A percentile compares a stretch with the other conserved stretches of the same genome.
These are phyloP conservation scores for Magnolia officinalis DNA, from an alignment of 164 flowering plant species.

Conservation along the genomic window DNA sequence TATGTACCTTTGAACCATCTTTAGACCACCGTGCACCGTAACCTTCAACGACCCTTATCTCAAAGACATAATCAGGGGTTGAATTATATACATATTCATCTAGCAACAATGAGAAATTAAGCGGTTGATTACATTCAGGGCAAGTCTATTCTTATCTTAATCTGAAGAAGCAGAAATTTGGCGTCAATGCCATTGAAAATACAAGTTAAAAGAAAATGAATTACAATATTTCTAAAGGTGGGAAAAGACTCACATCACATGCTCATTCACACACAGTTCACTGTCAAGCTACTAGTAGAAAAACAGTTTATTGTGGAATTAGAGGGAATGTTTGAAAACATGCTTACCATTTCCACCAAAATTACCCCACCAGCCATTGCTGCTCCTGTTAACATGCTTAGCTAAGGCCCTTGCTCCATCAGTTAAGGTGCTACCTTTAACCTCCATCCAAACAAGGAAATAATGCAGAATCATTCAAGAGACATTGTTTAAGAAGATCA, in stretches of 20 bases:
- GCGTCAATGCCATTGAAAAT: neutral
- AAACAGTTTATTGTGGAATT: neutral
- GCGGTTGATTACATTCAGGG: slow-evolving; percentile 40
- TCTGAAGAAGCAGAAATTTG: slow-evolving; percentile 32
- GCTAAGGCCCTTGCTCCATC: slow-evolving; percentile 80
- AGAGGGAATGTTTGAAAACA: neutral
- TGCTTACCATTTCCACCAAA: slow-evolving; percentile 60
- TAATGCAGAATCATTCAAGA: slow-evolving; percentile 4
- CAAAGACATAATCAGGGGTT: slow-evolving; percentile 65
- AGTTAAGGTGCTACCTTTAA: slow-evolving; percentile 55
- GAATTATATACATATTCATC: slow-evolving; percentile 65
- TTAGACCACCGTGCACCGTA: slow-evolving; percentile 87
- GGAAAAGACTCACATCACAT: neutral
- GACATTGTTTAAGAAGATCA: neutral
- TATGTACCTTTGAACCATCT: slow-evolving; percentile 64
- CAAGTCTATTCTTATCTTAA: slow-evolving; percentile 51
- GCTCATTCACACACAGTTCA: neutral
- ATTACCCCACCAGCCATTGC: slow-evolving; percentile 59
- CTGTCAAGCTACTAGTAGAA: neutral
- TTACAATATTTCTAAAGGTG: neutral
- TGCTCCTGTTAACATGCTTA: slow-evolving; percentile 62
- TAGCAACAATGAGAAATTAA: slow-evolving; percentile 54
- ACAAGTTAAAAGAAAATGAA: neutral
- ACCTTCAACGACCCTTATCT: slow-evolving; percentile 65
- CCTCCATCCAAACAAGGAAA: slow-evolving; percentile 33